A percentile compares a stretch with the other conserved stretches of the same genome.
Evolutionary conservation across 2,329 filamentous ascomycete species (phyloP).

Genomic region (Myriosclerotinia curreyana): DNA sequence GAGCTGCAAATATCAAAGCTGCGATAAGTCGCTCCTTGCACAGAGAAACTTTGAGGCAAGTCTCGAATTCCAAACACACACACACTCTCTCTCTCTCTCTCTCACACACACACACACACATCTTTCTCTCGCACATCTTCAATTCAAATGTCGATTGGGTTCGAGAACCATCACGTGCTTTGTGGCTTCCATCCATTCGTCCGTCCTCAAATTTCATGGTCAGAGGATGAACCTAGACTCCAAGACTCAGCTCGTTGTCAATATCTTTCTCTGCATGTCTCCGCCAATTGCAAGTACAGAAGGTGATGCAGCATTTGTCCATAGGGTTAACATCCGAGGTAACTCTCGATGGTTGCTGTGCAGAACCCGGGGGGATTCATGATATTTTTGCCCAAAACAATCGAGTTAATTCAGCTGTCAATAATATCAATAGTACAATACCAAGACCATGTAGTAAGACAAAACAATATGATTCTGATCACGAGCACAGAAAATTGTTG

Average conservation of each 20-base stretch:
- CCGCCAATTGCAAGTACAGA: not conserved
- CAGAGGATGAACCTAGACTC: not conserved
- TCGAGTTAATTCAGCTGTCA: not conserved
- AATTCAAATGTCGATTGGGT: too few species aligned
- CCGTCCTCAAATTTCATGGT: not conserved
- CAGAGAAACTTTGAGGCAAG: not conserved
- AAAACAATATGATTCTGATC: not conserved
- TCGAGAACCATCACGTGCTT: not conserved
- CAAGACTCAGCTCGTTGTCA: constrained; percentile 2
- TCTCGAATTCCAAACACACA: not conserved
- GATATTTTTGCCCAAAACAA: not conserved
- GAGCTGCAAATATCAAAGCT: not conserved
- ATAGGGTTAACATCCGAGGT: not conserved
- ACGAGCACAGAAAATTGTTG: not conserved
- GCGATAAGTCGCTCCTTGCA: not conserved
- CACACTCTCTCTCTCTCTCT: too few species aligned
- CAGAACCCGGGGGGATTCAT: too few species aligned
- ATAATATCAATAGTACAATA: not conserved
- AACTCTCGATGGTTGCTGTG: not conserved
- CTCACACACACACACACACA: too few species aligned
- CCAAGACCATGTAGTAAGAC: constrained; percentile 3
- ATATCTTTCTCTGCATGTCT: not conserved
- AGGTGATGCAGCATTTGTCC: not conserved
- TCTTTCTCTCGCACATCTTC: too few species aligned
- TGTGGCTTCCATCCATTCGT: not conserved